Evolutionary conservation across 805 yeast genomes (phyloP), one percentile per base, ranked within the genome.

Genomic region (Saturnispora mendoncae): DNA sequence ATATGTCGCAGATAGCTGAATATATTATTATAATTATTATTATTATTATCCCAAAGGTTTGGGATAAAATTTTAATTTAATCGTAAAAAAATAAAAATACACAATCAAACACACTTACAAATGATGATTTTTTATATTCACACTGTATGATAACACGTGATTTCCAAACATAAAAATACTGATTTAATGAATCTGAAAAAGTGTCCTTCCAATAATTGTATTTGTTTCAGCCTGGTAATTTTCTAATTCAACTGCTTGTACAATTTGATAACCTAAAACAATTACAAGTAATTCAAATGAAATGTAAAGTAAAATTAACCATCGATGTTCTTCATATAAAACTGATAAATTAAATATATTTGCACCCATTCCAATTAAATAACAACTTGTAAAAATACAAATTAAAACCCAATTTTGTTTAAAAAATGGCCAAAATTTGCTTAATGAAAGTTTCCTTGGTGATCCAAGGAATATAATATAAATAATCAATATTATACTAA

Each of bases 151-250:
- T 69, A 57, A 53, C 47, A 55, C 61, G 42, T 53, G 64, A 69
- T 64, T 59, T 61, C 49, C 50, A 46, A 46, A 56, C 54, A 51
- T 53, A 61, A 64, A 62, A 67, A 58, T n/a, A 71, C 76, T 71
- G 76, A 70, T 71, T 70, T 71, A 68, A 68, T 68, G 73, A 68
- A 60, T 67, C 73, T 68, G 73, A 68, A 21, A 17, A 20, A 29
- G 26, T 20, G 25, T 12, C 12, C 39, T 29, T 15, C 42, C 42
- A n/a, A 39, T 20, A 33, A 39, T 39, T 6, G 35, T 36, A 21
- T 17, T 25, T 17, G 19, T 36, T 25, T 41, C 44, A n/a, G n/a
- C 35, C 8, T 24, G 20, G 30, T 32, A 29, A 30, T 41, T 36
- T 18, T 41, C 44, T 14, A 20, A 12, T 6, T 41, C 35, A n/a